A percentile compares a stretch with the other conserved stretches of the same genome.
These are phyloP conservation scores for Xanthoconium separans DNA, from an alignment of 1,284 basidiomycete genomes.

Conservation along the genomic window DNA sequence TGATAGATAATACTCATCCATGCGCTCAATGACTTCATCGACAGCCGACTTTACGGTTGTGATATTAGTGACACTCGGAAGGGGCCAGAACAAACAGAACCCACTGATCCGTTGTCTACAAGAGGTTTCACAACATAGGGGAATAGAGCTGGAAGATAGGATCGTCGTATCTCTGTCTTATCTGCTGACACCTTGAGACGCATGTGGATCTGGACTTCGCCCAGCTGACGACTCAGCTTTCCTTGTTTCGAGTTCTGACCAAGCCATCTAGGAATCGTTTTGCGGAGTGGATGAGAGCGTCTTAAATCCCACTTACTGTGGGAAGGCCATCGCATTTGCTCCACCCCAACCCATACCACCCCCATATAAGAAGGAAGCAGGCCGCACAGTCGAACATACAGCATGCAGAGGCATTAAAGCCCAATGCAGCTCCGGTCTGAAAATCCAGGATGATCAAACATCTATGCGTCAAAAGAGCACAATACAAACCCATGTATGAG, in stretches of 20 bases:
- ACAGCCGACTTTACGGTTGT: conserved; percentile 61
- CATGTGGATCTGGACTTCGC: conserved; percentile 95
- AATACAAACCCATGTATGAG: conserved; percentile 86
- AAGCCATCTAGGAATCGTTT: conserved; percentile 68
- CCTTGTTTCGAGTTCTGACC: conserved; percentile 94
- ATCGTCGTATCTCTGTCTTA: conserved; percentile 85
- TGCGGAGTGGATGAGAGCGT: conserved; percentile 5
- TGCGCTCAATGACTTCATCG: conserved; percentile 77
- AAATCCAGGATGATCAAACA: neutral
- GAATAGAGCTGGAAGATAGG: conserved; percentile 86
- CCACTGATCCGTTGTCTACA: conserved; percentile 63
- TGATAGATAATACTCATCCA: conserved; percentile 94
- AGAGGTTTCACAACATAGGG: conserved; percentile 81
- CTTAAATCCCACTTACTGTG: conserved; percentile 56
- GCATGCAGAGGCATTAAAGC: conserved; percentile 92
- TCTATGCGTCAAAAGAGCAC: neutral
- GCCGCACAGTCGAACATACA: conserved; percentile 84
- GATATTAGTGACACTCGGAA: neutral
- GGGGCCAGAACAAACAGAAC: conserved; percentile 27
- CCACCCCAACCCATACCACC: conserved; percentile 66
- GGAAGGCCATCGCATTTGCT: conserved; percentile 72
- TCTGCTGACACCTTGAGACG: conserved; percentile 89
- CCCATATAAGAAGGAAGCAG: conserved; percentile 82
- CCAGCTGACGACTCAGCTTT: conserved; percentile 80
- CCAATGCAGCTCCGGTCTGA: conserved; percentile 94